Base-by-base conservation (phyloP, 768 basidiomycete species). In the Boletales sp. region DNA sequence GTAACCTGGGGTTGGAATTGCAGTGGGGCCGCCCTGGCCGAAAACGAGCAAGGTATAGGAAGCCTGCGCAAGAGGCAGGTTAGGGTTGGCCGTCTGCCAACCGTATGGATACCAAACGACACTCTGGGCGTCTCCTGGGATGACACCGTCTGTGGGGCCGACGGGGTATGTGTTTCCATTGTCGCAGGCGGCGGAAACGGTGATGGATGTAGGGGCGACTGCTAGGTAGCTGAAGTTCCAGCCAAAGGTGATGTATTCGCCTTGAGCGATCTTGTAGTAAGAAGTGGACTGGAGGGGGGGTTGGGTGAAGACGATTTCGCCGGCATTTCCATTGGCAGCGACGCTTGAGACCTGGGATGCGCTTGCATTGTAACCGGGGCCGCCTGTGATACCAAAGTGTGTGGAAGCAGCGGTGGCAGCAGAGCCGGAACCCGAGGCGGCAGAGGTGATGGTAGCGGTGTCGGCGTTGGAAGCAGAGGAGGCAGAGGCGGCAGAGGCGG, bases 111-210 rank as follows among this genome's bases (percentile, higher is more conserved):
- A 78, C 86, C 86, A 87, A 1, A 75, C 70, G 13, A 79, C 70
- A 46, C 66, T 67, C 40, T 79, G 81, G 0, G 78, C 72, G 10
- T 70, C 66, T 0, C 82, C 86, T 0, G 77, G 64, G 12, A 84
- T 72, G 53, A 77, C 65, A 28, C 80, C 77, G 54, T 79, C 58
- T 12, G 80, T 72, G 2, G 82, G 79, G 0, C 83, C 84, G 8
- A 87, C 73, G 1, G 82, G 78, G 60, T 84, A 87, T 17, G 84
- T 86, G 65, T 81, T 78, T 5, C 83, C 82, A 59, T 86, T 87
- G 13, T 78, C 75, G 59, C 83, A 84, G 45, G 79, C 74, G 40
- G 86, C 86, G 42, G 79, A 75, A 42, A 87, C 70, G 13, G 86
- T 87, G 49, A 87, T 69, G 48, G 70, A 60, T 11, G 71, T 68